A percentile compares a stretch with the other conserved stretches of the same genome.
phyloP scores from a whole-genome alignment of 2,329 filamentous ascomycete genomes.

The Alternaria alternata region DNA sequence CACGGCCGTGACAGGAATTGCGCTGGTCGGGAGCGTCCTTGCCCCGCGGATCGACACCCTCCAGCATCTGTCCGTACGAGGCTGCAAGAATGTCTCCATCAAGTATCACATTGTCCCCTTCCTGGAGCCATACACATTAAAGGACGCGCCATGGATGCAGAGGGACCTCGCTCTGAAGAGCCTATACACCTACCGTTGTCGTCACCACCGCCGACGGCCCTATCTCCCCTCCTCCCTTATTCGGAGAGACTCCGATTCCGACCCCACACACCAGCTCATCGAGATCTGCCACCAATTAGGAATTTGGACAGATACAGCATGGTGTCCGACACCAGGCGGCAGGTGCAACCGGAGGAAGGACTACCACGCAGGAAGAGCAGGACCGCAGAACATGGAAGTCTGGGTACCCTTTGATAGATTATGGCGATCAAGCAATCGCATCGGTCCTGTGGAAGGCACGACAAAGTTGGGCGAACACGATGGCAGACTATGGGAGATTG shows the following conservation, averaged over 20 bases:
- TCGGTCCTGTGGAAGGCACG: slow-evolving; percentile 55
- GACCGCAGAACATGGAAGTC: slow-evolving; percentile 64
- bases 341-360: slow-evolving; percentile 65
- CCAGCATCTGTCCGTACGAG: slow-evolving; percentile 67
- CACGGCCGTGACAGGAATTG: slow-evolving; percentile 66
- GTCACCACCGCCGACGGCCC: slow-evolving; percentile 67
- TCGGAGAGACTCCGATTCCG: slow-evolving; percentile 66
- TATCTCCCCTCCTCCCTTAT: slow-evolving; percentile 65
- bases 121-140: slow-evolving; percentile 54
- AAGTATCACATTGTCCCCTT: slow-evolving; percentile 71
- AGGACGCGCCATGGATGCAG: slow-evolving; percentile 53
- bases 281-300: slow-evolving; percentile 65
- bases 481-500: slow-evolving; percentile 64
- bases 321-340: slow-evolving; percentile 66
- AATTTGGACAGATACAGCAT: slow-evolving; percentile 69
- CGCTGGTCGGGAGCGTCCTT: slow-evolving; percentile 63
- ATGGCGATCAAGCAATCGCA: slow-evolving; percentile 67
- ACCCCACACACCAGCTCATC: slow-evolving; percentile 68
- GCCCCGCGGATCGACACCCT: slow-evolving; percentile 63
- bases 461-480: slow-evolving; percentile 51
- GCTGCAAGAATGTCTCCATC: slow-evolving; percentile 70
- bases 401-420: slow-evolving; percentile 70
- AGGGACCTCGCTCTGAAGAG: slow-evolving; percentile 64
- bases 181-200: slow-evolving; percentile 68
- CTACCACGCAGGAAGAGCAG: slow-evolving; percentile 64